Conservation (phyloP, 2,329 filamentous ascomycete genomes). For the Grosmannia huntii region DNA sequence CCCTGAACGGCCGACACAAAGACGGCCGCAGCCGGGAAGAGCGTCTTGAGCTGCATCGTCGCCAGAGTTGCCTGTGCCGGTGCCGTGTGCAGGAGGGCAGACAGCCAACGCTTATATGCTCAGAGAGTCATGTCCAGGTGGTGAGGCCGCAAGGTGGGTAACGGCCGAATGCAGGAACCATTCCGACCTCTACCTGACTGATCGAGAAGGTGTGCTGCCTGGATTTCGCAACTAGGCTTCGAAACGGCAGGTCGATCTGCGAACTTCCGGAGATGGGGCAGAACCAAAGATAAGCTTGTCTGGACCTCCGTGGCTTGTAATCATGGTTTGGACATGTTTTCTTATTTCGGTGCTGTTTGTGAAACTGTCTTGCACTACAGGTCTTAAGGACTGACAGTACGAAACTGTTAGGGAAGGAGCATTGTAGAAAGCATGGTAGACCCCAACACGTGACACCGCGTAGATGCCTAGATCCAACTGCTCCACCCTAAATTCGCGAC, state of each 20-base stretch:
- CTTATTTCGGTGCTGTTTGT: no score
- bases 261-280: not conserved
- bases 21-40: not conserved
- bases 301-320: not conserved
- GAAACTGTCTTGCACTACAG: no score
- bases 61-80: no score
- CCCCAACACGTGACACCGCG: not conserved
- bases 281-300: not conserved
- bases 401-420: no score
- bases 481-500: not conserved
- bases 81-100: no score
- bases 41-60: not conserved
- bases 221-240: not conserved
- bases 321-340: not conserved
- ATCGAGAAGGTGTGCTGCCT: not conserved
- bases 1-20: constrained; percentile 1
- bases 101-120: not conserved
- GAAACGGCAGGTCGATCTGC: not conserved
- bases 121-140: no score
- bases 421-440: no score
- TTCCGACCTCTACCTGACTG: not conserved
- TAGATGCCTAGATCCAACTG: not conserved
- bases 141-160: not conserved
- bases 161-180: not conserved
- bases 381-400: no score